These are phyloP conservation scores for Fraxinus greggii DNA, from an alignment of 305 asterid genomes.

Conservation along the genomic window DNA sequence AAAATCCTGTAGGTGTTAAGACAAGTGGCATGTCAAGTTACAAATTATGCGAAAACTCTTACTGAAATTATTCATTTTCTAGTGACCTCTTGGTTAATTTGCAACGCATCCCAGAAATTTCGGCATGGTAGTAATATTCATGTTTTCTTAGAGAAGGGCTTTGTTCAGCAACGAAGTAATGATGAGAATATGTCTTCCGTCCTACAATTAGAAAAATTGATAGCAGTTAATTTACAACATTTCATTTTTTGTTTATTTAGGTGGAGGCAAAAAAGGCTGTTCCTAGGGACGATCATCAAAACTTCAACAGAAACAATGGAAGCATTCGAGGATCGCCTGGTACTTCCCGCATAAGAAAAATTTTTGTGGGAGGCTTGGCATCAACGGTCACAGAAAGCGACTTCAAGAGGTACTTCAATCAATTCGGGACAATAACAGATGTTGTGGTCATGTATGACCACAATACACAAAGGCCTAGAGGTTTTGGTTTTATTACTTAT, in stretches of 20 bases:
- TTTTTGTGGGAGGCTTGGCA: constrained; percentile 84
- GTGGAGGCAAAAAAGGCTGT: constrained; percentile 90
- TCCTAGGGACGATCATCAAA: constrained; percentile 65
- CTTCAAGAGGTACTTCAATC: constrained; percentile 76
- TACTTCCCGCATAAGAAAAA: constrained; percentile 67
- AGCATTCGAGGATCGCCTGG: constrained; percentile 73
- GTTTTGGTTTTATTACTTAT: constrained; percentile 81
- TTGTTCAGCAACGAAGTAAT: neutral
- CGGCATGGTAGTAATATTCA: neutral
- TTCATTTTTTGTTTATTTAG: constrained; percentile 35
- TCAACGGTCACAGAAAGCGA: constrained; percentile 73
- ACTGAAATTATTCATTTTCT: neutral
- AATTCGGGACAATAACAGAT: constrained; percentile 70
- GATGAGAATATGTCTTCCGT: constrained; percentile 7
- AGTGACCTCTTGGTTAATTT: neutral
- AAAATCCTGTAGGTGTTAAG: constrained; percentile 4
- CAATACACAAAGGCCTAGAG: constrained; percentile 86
- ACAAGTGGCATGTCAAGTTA: neutral
- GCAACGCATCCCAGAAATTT: neutral
- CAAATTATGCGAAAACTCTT: neutral
- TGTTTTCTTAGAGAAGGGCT: neutral
- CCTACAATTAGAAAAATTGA: neutral
- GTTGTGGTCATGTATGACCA: constrained; percentile 91
- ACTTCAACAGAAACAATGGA: constrained; percentile 32
- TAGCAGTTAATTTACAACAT: neutral